Percentiles rank a stretch among this genome's conserved stretches.
Evolutionary conservation across 352 stramenopile species (phyloP).

Genomic region (Phytophthora foliorum): DNA sequence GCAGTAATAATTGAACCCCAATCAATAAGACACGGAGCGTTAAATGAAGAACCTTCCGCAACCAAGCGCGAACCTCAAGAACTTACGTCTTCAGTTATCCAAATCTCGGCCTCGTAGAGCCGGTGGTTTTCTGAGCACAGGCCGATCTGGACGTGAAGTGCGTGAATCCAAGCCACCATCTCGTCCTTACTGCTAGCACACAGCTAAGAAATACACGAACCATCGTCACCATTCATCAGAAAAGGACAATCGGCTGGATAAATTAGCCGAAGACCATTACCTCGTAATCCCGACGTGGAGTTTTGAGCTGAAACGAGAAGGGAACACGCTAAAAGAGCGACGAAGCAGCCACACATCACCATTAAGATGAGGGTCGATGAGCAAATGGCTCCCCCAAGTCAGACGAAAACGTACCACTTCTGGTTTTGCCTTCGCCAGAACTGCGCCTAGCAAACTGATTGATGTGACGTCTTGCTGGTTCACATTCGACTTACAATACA

Average conservation of each 20-base stretch:
- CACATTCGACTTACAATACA: conserved; percentile 88
- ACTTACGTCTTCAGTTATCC: conserved; percentile 88
- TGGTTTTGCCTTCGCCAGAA: conserved; percentile 76
- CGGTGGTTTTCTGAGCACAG: conserved; percentile 84
- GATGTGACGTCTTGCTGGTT: conserved; percentile 87
- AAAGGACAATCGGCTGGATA: neutral
- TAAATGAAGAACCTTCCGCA: neutral
- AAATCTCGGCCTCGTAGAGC: conserved; percentile 84
- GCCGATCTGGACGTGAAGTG: conserved; percentile 83
- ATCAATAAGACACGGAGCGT: neutral
- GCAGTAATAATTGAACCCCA: neutral
- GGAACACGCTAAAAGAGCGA: conserved; percentile 56
- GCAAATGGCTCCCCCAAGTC: neutral
- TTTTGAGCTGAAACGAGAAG: conserved; percentile 85
- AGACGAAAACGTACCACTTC: conserved; percentile 64
- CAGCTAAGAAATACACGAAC: conserved; percentile 47
- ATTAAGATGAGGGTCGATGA: conserved; percentile 11
- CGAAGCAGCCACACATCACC: neutral
- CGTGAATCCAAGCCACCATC: conserved; percentile 86
- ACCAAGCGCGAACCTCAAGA: neutral
- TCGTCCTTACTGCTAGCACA: conserved; percentile 83
- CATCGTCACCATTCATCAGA: neutral
- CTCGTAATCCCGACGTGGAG: conserved; percentile 75
- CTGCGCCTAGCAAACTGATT: conserved; percentile 81
- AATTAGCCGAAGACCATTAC: conserved; percentile 30